Conservation (phyloP, 208 protist species). For the Trypanosoma cruzi region DNA sequence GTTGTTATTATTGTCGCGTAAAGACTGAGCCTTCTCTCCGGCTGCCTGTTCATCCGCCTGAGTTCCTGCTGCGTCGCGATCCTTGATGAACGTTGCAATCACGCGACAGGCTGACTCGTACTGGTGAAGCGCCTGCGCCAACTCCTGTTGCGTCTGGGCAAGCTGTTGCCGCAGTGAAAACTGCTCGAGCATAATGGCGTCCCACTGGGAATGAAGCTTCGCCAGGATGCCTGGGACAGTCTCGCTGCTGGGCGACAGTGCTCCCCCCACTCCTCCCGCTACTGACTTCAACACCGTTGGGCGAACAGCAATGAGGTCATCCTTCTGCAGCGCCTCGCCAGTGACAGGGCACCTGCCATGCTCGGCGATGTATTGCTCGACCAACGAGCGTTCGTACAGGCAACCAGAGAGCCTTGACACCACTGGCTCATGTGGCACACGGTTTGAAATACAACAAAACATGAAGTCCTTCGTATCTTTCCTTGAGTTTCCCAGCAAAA, state of each 20-base stretch:
- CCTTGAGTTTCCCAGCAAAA: not conserved
- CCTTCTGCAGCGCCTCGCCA: slow-evolving; percentile 70
- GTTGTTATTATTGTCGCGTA: not conserved
- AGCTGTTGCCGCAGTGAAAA: slow-evolving; percentile 96
- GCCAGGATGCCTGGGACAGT: slow-evolving; percentile 94
- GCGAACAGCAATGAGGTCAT: slow-evolving; percentile 91
- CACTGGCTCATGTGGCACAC: slow-evolving; percentile 94
- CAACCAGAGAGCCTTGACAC: slow-evolving; percentile 93
- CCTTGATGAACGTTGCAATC: slow-evolving; percentile 95
- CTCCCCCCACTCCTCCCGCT: not conserved
- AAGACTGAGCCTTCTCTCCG: not conserved
- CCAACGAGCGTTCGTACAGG: slow-evolving; percentile 96
- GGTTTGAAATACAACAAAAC: slow-evolving; percentile 85
- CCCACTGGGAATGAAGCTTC: slow-evolving; percentile 98
- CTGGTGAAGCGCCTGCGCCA: slow-evolving; percentile 98
- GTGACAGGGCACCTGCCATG: slow-evolving; percentile 96
- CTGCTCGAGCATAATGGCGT: slow-evolving; percentile 98
- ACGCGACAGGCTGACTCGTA: slow-evolving; percentile 99
- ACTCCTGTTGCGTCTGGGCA: slow-evolving; percentile 92
- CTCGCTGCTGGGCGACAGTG: slow-evolving; percentile 17
- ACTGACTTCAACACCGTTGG: slow-evolving; percentile 15
- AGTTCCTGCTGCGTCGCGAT: slow-evolving; percentile 39
- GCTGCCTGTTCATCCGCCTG: slow-evolving; percentile 4
- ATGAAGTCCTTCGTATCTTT: slow-evolving; percentile 30
- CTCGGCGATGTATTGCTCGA: slow-evolving; percentile 95